These are phyloP conservation scores for Claviceps sp. DNA, from an alignment of 2,329 filamentous ascomycete genomes.

Conservation along the genomic window DNA sequence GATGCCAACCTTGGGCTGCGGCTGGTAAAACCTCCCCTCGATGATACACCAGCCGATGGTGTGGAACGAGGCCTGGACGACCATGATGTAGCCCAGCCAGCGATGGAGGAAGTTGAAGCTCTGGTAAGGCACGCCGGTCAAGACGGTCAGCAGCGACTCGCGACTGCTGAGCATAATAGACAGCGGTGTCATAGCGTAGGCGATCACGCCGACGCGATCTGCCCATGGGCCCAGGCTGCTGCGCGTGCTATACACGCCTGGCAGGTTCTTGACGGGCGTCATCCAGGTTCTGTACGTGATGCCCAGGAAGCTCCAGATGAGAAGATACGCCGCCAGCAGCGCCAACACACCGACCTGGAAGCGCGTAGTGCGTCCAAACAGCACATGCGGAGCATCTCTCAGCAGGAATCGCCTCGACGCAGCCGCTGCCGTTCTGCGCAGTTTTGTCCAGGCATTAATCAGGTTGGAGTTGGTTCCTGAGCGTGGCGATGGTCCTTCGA, in stretches of 20 bases:
- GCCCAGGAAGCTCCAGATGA: conserved; percentile 56
- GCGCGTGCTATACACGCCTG: conserved; percentile 47
- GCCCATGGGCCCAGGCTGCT: conserved; percentile 53
- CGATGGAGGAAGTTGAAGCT: conserved; percentile 67
- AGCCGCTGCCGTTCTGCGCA: conserved; percentile 22
- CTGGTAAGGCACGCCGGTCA: conserved; percentile 64
- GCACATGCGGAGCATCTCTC: conserved; percentile 38
- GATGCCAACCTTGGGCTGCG: conserved; percentile 47
- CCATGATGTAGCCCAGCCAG: conserved; percentile 63
- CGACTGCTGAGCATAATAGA: conserved; percentile 53
- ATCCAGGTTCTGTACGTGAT: conserved; percentile 57
- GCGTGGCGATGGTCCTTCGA: conserved; percentile 7
- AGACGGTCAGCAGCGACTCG: conserved; percentile 54
- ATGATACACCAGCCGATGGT: conserved; percentile 59
- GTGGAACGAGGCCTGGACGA: conserved; percentile 53
- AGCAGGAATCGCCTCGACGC: conserved; percentile 39
- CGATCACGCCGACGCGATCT: conserved; percentile 55
- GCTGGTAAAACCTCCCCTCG: conserved; percentile 54
- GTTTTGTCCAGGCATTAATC: conserved; percentile 12
- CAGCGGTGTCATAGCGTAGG: conserved; percentile 61
- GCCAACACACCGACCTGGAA: conserved; percentile 52
- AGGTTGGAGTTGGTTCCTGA: neutral
- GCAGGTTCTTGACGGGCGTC: conserved; percentile 48
- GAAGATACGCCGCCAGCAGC: conserved; percentile 46
- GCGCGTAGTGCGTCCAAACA: conserved; percentile 57